Conservation (phyloP, 768 basidiomycete genomes). For the Leccinum truebloodii region DNA sequence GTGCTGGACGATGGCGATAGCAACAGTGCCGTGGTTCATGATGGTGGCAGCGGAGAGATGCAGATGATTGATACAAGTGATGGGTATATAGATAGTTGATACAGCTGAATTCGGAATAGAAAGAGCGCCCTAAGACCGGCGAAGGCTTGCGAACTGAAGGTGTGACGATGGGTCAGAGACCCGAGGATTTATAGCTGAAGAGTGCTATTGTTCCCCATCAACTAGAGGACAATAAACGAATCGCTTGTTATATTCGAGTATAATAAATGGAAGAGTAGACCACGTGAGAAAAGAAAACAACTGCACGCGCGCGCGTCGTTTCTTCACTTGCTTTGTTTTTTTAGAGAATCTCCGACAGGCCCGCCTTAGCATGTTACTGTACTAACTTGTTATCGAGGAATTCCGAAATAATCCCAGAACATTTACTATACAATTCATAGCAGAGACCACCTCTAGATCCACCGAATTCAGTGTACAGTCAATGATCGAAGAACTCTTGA, state of each 20-base stretch:
- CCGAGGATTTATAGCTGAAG: conserved; percentile 23
- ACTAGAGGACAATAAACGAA: conserved; percentile 15
- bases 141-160: conserved; percentile 2
- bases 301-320: neutral
- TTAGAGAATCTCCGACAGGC: neutral
- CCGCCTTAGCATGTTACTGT: no score
- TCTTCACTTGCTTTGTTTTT: neutral
- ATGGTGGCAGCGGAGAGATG: conserved; percentile 23
- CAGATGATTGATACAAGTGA: conserved; percentile 20
- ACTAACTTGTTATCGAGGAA: neutral
- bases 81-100: conserved; percentile 14
- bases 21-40: conserved; percentile 58
- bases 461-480: no score
- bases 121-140: conserved; percentile 4
- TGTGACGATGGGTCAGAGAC: neutral
- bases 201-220: conserved; percentile 20
- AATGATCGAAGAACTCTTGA: neutral
- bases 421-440: neutral
- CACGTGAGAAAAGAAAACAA: neutral
- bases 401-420: no score
- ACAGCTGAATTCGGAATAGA: conserved; percentile 16
- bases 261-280: neutral
- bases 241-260: conserved; percentile 4
- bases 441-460: neutral
- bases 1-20: conserved; percentile 65